Evolutionary conservation across 1,139 yeast species (phyloP), one percentile per base, ranked within the genome.

Genomic region (Pichia sorboxylosa): DNA sequence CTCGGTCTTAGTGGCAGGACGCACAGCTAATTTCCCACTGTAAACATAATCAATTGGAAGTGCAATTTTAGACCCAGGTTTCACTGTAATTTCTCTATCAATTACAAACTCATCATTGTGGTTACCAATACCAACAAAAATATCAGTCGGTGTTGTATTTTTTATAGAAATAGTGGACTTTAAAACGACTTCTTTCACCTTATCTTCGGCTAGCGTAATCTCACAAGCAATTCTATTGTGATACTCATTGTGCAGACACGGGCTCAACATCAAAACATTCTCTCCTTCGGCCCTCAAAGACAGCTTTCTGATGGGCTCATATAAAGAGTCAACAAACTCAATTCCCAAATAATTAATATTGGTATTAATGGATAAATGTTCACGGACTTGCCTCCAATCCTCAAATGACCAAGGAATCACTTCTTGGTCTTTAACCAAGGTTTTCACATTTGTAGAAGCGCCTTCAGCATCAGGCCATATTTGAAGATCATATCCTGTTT

Each of bases 311-410:
- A 82, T 54, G 9, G 66, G 64, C 3, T 66, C 69, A 45, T 73
- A 79, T 0, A 64, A 61, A 0, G 83, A 67, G 29, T 64, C 72
- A 4, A 69, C 31, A 13, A 84, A 54, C 27, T 65, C 65, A 14
- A 85, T 65, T 0, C 80, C 87, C 27, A 87, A 57, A 2, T 66
- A 61, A 27, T 75, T 78, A 16, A 63, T 64, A 17, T 67, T 71
- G 30, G 68, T 70, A 41, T 79, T 79, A 2, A 82, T 72, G 41
- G 73, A 77, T 36, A 85, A 60, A 38, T 76, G 74, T 48, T 90
- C 94, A 53, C 98, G 75, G 15, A 85, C 72, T 22, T 67, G 68
- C 41, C 82, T 67, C 96, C 97, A 90, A 49, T 90, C 95, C 48
- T 87, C 94, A 60, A 92, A 92, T 27, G 90, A 76, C 97, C 97